Conservation (phyloP, 176 grass and related monocot species). For the Pontederia paniculata region DNA sequence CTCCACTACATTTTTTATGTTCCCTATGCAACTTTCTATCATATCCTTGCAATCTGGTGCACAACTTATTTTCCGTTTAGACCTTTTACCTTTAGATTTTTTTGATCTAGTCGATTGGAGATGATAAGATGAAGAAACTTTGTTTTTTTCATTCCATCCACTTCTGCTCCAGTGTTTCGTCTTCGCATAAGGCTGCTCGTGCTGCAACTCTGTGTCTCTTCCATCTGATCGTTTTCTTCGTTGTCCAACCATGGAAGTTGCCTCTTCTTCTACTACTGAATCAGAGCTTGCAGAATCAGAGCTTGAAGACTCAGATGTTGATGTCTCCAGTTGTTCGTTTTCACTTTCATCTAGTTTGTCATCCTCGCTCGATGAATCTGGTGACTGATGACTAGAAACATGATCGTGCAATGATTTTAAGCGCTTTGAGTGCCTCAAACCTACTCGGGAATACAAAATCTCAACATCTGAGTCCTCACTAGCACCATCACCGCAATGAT, state of each 20-base stretch:
- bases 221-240: slow-evolving; percentile 16
- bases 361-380: slow-evolving; percentile 36
- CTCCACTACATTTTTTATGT: slow-evolving; percentile 52
- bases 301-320: neutral
- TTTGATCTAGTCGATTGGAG: slow-evolving; percentile 16
- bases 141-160: neutral
- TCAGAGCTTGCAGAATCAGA: slow-evolving; percentile 10
- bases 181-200: slow-evolving; percentile 20
- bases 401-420: slow-evolving; percentile 36
- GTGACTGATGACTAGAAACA: slow-evolving; percentile 47
- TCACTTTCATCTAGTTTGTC: slow-evolving; percentile 21
- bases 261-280: slow-evolving; percentile 18
- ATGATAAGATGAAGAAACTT: slow-evolving; percentile 14
- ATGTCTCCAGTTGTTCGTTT: slow-evolving; percentile 9
- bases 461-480: slow-evolving; percentile 33
- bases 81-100: slow-evolving; percentile 24
- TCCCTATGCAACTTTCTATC: slow-evolving; percentile 57
- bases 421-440: slow-evolving; percentile 81
- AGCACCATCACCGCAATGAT: slow-evolving; percentile 12
- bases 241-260: slow-evolving; percentile 2
- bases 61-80: slow-evolving; percentile 32
- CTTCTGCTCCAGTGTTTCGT: slow-evolving; percentile 2
- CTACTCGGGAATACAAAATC: slow-evolving; percentile 36
- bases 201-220: slow-evolving; percentile 19
- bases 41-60: slow-evolving; percentile 41